Conservation (phyloP, 2,329 filamentous ascomycete genomes). For the Taxawa tesnikishii region DNA sequence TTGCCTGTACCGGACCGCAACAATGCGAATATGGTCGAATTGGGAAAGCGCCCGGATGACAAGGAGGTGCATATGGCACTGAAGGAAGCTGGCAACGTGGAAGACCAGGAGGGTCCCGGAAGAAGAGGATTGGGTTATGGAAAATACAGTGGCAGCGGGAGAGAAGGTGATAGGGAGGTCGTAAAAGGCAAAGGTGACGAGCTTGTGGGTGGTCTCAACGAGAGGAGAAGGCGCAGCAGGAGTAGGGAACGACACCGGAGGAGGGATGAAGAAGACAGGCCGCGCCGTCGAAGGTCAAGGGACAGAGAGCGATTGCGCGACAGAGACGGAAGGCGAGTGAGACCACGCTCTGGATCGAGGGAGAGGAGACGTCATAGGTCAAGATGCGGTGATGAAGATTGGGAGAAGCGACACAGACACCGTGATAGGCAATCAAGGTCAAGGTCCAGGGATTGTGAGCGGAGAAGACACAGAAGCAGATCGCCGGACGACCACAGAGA, state of each 20-base stretch:
- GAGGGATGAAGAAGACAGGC: constrained; percentile 9
- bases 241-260: constrained; percentile 6
- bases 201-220: constrained; percentile 30
- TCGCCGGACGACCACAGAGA: constrained; percentile 8
- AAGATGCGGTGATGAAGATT: constrained; percentile 4
- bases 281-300: constrained; percentile 9
- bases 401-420: constrained; percentile 2
- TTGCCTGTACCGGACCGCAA: constrained; percentile 55
- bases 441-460: constrained; percentile 2
- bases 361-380: constrained; percentile 15
- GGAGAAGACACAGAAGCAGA: constrained; percentile 9
- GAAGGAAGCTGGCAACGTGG: constrained; percentile 31
- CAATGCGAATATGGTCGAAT: constrained; percentile 51
- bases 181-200: constrained; percentile 9
- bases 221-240: constrained; percentile 14
- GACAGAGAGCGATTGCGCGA: constrained; percentile 6
- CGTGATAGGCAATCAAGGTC: constrained; percentile 7
- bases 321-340: constrained; percentile 1
- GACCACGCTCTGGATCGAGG: constrained; percentile 15
- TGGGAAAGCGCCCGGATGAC: constrained; percentile 39
- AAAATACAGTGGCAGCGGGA: constrained; percentile 22
- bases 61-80: constrained; percentile 42
- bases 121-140: constrained; percentile 19
- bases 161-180: constrained; percentile 3
- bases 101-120: constrained; percentile 21